Conservation (phyloP, 371 early-diverging fungal genomes). For the Mortierella sp. region DNA sequence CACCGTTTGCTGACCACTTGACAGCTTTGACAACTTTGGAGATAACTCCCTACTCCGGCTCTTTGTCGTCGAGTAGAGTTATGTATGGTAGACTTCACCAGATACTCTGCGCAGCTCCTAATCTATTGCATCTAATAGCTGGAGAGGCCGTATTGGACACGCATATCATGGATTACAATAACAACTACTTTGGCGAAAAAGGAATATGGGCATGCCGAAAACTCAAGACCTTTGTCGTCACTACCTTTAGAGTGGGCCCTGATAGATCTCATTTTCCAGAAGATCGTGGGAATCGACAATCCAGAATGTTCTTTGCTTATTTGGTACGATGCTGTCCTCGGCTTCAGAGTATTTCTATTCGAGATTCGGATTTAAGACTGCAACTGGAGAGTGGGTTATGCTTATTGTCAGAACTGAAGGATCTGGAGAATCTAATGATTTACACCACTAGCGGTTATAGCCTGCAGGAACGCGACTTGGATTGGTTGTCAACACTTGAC, state of each 20-base stretch:
- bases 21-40: too few species aligned
- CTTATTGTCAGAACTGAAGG: slow-evolving; percentile 2
- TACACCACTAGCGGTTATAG: neutral
- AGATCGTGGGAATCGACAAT: neutral
- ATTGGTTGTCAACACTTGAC: neutral
- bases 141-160: neutral
- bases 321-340: slow-evolving; percentile 4
- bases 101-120: neutral
- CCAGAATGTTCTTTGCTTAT: neutral
- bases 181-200: neutral
- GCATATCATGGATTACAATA: too few species aligned
- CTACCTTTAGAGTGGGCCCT: too few species aligned
- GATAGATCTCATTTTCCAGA: too few species aligned
- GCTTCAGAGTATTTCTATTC: neutral
- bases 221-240: neutral
- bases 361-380: neutral
- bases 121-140: neutral
- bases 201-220: neutral
- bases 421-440: neutral
- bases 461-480: neutral
- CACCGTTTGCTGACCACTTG: too few species aligned
- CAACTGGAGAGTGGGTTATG: neutral
- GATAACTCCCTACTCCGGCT: too few species aligned
- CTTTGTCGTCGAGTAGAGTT: too few species aligned
- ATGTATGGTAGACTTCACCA: too few species aligned